These are phyloP conservation scores for Diplodia seriata DNA, from an alignment of 2,329 filamentous ascomycete genomes.

Conservation along the genomic window DNA sequence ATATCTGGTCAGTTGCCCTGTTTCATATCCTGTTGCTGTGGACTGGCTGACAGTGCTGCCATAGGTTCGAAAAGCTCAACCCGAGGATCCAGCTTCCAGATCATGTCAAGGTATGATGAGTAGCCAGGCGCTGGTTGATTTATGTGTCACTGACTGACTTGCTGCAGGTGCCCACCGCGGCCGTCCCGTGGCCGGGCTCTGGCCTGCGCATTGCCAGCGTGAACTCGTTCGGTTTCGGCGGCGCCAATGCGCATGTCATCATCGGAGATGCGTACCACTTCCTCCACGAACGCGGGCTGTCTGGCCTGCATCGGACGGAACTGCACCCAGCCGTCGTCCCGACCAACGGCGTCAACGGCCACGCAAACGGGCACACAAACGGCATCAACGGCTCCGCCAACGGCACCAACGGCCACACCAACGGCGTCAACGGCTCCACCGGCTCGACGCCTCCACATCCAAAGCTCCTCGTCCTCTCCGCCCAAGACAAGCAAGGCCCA, in stretches of 20 bases:
- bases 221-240: constrained; percentile 40
- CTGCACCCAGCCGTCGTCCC: background rate
- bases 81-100: constrained; percentile 33
- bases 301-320: background rate
- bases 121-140: background rate
- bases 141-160: constrained; percentile 5
- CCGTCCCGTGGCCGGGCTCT: constrained; percentile 31
- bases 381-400: no score
- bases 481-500: constrained; percentile 12
- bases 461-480: constrained; percentile 9
- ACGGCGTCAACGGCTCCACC: constrained; percentile 13
- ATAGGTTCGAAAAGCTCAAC: constrained; percentile 1
- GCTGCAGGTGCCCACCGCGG: constrained; percentile 32
- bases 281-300: constrained; percentile 1
- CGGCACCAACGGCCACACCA: no score
- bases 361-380: constrained; percentile 29
- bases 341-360: constrained; percentile 2
- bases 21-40: constrained; percentile 8
- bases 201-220: constrained; percentile 34
- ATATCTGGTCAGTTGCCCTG: constrained; percentile 35
- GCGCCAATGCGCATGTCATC: constrained; percentile 42
- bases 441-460: background rate
- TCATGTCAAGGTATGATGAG: constrained; percentile 28
- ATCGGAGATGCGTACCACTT: constrained; percentile 31
- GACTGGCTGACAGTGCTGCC: constrained; percentile 3